phyloP scores from a whole-genome alignment of 352 stramenopile genomes.

The Halophytophthora batemanensis region DNA sequence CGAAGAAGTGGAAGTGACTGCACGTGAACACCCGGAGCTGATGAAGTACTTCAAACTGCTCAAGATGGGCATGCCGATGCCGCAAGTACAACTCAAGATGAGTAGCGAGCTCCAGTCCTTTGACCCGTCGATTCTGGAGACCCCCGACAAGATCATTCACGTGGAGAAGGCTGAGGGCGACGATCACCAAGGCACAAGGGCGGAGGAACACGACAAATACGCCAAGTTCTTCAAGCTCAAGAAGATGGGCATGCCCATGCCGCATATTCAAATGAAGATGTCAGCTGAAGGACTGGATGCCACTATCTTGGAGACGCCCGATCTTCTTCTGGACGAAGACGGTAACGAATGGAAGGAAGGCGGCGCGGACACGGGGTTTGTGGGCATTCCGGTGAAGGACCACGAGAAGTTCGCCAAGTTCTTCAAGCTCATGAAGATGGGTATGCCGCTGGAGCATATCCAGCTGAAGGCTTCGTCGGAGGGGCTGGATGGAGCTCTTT shows the following conservation, averaged over 20 bases:
- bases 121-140: conserved; percentile 61
- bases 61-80: conserved; percentile 72
- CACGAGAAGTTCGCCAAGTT: conserved; percentile 92
- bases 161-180: conserved; percentile 69
- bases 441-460: conserved; percentile 85
- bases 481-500: conserved; percentile 45
- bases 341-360: conserved; percentile 51
- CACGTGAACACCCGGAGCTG: conserved; percentile 63
- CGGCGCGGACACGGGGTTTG: conserved; percentile 14
- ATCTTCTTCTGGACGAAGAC: conserved; percentile 58
- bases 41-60: conserved; percentile 82
- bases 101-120: conserved; percentile 52
- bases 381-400: conserved; percentile 69
- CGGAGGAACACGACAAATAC: conserved; percentile 70
- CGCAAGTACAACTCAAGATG: conserved; percentile 73
- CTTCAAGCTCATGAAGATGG: conserved; percentile 93
- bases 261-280: conserved; percentile 94
- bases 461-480: conserved; percentile 83
- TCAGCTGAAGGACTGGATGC: conserved; percentile 89
- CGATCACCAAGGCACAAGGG: conserved; percentile 41
- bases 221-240: conserved; percentile 95
- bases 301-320: conserved; percentile 75
- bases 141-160: conserved; percentile 83
- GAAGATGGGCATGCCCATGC: conserved; percentile 93
- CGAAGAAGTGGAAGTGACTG: conserved; percentile 40